These are phyloP conservation scores for Backusella sp. DNA, from an alignment of 192 early-diverging fungal species.

Conservation along the genomic window DNA sequence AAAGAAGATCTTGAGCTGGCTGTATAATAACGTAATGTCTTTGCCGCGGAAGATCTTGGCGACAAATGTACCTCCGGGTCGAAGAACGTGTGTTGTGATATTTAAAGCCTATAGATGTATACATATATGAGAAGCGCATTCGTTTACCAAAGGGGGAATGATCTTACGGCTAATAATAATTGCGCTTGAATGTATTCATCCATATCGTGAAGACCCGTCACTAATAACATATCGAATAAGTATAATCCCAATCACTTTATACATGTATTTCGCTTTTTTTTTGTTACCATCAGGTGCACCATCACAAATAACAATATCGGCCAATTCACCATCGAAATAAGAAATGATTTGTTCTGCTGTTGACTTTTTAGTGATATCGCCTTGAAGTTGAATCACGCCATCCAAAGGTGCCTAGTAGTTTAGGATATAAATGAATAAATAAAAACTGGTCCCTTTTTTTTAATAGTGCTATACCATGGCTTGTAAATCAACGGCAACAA, in stretches of 20 bases:
- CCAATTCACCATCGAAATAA: conserved; percentile 84
- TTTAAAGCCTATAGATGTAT: conserved; percentile 71
- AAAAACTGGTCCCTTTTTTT: too few relatives aligned
- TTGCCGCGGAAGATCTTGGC: conserved; percentile 98
- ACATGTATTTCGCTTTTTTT: not conserved
- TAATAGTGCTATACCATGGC: conserved; percentile 60
- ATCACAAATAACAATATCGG: conserved; percentile 95
- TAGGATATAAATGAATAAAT: not conserved
- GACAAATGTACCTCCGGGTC: conserved; percentile 90
- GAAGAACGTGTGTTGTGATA: conserved; percentile 93
- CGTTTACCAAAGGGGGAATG: not conserved
- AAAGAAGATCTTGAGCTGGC: conserved; percentile 93
- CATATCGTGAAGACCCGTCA: conserved; percentile 97
- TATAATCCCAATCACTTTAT: not conserved
- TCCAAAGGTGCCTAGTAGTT: conserved; percentile 72
- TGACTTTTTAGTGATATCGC: conserved; percentile 94
- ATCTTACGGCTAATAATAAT: conserved; percentile 73
- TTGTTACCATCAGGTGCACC: conserved; percentile 86
- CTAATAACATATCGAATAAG: conserved; percentile 29
- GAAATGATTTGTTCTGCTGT: conserved; percentile 90
- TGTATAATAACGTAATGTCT: conserved; percentile 88
- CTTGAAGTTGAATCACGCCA: conserved; percentile 94
- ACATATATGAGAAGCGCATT: not conserved
- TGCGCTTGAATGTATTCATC: conserved; percentile 99
- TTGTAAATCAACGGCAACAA: conserved; percentile 95